Evolutionary conservation across 495 filamentous ascomycete genomes (phyloP), one percentile per base, ranked within the genome.

Genomic region (Hapsidospora chrysogenum): DNA sequence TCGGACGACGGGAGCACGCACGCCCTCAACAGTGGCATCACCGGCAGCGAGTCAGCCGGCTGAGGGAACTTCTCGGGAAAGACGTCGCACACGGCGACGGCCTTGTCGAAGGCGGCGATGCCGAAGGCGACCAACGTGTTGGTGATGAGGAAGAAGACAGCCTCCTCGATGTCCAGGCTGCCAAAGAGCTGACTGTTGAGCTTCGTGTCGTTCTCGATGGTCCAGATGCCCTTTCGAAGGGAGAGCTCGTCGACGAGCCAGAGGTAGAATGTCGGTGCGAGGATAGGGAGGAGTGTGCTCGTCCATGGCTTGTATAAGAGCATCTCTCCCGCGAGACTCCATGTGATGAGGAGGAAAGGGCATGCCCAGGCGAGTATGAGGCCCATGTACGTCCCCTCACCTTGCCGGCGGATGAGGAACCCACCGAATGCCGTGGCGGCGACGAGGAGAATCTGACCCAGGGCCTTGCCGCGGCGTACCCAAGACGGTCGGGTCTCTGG

Each of bases 101-200:
- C 68, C 42, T 74, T 66, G 42, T 82, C 77, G 31, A 76, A 69
- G 3, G 71, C 71, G 9, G 71, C 52, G 18, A 76, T 52, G n/a
- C 75, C 76, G 39, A 74, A 66, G 2, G 78, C 67, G 35, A 82
- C 70, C 23, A 82, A 41, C 3, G 57, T 49, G 39, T 80, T 82
- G 4, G 74, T 78, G 13, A 60, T 42, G 3, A 82, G 49, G 50
- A 82, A 82, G 57, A 82, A 82, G 4, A 70, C 23, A 1, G 74
- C 74, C 50, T 78, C 77, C 53, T 81, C 76, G 3, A 80, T 52
- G 17, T 80, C 76, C 15, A 81, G 49, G 10, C 58, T 61, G n/a
- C 61, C 60, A 68, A 74, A 77, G 1, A 78, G 27, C 25, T 66
- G 57, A 36, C 61, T 45, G 9, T 58, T 65, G 9, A 75, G 52